Base-by-base conservation (phyloP, 257 asterid species). In the Nicotiana otophora region DNA sequence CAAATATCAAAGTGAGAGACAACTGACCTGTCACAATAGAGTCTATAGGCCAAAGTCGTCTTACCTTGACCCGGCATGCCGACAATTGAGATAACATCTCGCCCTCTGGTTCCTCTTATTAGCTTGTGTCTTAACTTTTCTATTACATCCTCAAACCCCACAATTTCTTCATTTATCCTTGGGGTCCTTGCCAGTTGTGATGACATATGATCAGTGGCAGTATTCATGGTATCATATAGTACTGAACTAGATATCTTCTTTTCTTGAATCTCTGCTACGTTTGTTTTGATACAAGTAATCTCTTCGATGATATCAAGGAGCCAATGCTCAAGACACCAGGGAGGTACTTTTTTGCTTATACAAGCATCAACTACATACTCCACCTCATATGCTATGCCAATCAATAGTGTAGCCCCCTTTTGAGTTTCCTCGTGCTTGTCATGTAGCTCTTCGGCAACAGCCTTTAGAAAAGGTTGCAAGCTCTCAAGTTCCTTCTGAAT, bases 341-440 rank as follows among this genome's bases (percentile, higher is more conserved):
- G 23, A 72, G 84, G 78, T 57, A 42, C 7, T 0, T 81, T 69
- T 74, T 81, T 74, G 16, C 8, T 60, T 0, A 75, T 74, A 51
- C 62, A 84, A 5, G 80, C 81, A 78, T 34, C 33, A 66, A 84
- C 17, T 17, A 81, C 39, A 57, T 83, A 85, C 12, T 85, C 86
- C 30, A 85, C 87, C 63, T 84, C 83, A 82, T 78, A 84, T 39
- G 84, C 82, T 1, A 31, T 67, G 28, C 75, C 11, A 67, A 67
- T 67, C 23, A 67, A 33, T 39, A 16, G 53, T 66, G 74, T 31
- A 15, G 74, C 23, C 17, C 48, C 31, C 19, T 66, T 4, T 66
- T 15, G 23, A 31, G 7, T 20, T 15, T 4, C 23, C 75, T 34
- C 19, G 28, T 2, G 51, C 16, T 67, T 67, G 14, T 67, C 1